phyloP scores from a whole-genome alignment of 2,329 filamentous ascomycete genomes.

The Nigrospora sphaerica region DNA sequence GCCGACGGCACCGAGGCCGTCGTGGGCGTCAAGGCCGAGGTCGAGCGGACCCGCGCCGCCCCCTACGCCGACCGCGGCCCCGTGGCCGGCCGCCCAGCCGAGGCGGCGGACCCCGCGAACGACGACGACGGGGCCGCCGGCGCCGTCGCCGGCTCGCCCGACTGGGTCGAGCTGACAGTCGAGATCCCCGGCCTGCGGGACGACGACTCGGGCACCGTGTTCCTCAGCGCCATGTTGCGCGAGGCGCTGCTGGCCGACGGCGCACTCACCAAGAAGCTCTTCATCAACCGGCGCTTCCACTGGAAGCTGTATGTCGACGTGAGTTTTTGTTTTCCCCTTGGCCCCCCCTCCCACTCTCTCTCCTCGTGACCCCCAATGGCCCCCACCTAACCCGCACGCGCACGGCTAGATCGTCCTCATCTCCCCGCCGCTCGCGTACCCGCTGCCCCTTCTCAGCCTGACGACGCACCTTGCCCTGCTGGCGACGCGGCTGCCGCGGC shows the following conservation, averaged over 20 bases:
- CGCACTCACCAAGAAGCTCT: constrained; percentile 62
- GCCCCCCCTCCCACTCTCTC: background rate
- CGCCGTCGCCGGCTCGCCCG: constrained; percentile 36
- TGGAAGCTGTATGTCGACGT: constrained; percentile 97
- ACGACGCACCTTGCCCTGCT: constrained; percentile 91
- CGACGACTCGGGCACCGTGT: constrained; percentile 84
- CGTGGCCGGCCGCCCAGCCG: constrained; percentile 28
- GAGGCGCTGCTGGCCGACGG: constrained; percentile 77
- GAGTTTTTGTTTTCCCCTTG: constrained; percentile 26
- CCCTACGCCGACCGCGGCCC: constrained; percentile 18
- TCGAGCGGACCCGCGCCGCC: constrained; percentile 59
- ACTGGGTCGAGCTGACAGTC: constrained; percentile 86
- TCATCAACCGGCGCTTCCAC: constrained; percentile 88
- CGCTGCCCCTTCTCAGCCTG: constrained; percentile 83
- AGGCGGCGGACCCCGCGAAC: constrained; percentile 12
- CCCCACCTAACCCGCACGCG: constrained; percentile 1
- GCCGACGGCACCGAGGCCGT: constrained; percentile 93
- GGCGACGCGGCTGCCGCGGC: constrained; percentile 72
- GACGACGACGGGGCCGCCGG: constrained; percentile 23
- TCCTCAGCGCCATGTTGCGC: constrained; percentile 78
- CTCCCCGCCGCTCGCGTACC: constrained; percentile 88
- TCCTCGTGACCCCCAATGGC: background rate
- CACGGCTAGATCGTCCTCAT: constrained; percentile 71
- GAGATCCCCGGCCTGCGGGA: constrained; percentile 88
- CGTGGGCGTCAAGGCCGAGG: constrained; percentile 91